Evolutionary conservation across 306 rosid genomes (phyloP).

Genomic region (Sicyos baderoa): DNA sequence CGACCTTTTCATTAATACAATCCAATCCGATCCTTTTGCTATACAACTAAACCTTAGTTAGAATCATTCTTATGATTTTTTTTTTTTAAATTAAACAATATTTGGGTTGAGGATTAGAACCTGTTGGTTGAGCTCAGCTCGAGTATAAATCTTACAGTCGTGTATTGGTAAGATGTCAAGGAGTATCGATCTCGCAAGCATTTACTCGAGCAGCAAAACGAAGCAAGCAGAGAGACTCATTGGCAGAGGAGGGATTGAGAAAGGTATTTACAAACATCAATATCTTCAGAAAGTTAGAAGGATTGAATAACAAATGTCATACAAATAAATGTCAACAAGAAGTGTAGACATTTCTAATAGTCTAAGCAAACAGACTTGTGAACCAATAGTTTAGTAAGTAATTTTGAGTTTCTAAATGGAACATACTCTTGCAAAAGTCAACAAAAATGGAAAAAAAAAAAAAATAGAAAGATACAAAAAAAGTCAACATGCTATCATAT

Average conservation of each 20-base stretch:
- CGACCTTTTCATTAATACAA: constrained; percentile 12
- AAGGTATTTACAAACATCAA: constrained; percentile 81
- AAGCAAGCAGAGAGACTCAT: constrained; percentile 77
- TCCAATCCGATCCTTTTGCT: constrained; percentile 31
- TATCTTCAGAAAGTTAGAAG: no score
- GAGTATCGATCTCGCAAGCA: no score
- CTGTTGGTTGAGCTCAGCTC: constrained; percentile 32
- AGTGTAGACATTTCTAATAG: not conserved
- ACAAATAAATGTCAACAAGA: not conserved
- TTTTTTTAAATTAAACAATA: no score
- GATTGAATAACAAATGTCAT: no score
- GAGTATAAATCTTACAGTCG: constrained; percentile 51
- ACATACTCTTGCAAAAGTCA: constrained; percentile 40
- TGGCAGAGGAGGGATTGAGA: constrained; percentile 58
- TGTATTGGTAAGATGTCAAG: constrained; percentile 59
- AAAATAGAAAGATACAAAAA: no score
- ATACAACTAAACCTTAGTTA: no score
- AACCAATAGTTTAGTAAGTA: constrained; percentile 27
- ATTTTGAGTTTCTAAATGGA: constrained; percentile 91
- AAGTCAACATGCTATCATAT: no score
- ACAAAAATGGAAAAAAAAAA: no score
- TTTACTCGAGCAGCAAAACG: no score
- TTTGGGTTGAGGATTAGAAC: constrained; percentile 23
- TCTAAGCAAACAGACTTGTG: not conserved
- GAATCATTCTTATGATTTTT: no score